Evolutionary conservation across 768 basidiomycete species (phyloP).

Genomic region (Hericium rajendrae): DNA sequence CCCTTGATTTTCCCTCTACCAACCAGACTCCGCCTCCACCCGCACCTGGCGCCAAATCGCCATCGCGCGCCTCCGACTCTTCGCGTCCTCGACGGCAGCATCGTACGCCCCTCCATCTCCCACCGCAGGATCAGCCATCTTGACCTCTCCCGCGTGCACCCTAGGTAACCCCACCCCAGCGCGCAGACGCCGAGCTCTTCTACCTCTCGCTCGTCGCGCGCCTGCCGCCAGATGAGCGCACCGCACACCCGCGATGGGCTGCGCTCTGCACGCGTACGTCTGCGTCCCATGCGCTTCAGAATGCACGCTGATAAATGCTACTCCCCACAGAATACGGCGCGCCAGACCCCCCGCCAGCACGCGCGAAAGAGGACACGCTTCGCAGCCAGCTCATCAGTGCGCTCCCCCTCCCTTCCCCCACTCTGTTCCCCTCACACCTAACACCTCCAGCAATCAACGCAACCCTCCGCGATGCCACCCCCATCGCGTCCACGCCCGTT

Average conservation of each 20-base stretch:
- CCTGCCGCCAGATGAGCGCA: conserved; percentile 33
- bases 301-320: not conserved
- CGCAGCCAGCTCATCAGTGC: conserved; percentile 53
- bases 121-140: not conserved
- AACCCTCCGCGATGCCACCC: not conserved
- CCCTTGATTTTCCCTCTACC: conserved; percentile 12
- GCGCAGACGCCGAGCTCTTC: conserved; percentile 74
- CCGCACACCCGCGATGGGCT: conserved; percentile 57
- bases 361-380: conserved; percentile 36
- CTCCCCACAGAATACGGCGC: conserved; percentile 44
- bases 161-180: conserved; percentile 62
- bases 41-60: conserved; percentile 46
- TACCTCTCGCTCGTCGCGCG: conserved; percentile 63
- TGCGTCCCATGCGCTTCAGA: not conserved
- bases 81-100: conserved; percentile 49
- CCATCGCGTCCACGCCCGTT: conserved; percentile 22
- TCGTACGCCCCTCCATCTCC: conserved; percentile 32
- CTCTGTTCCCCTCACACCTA: not conserved
- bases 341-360: conserved; percentile 25
- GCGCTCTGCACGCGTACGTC: conserved; percentile 52
- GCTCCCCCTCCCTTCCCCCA: conserved; percentile 5
- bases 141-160: not conserved
- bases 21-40: conserved; percentile 7
- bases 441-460: conserved; percentile 13
- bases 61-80: conserved; percentile 63